A percentile compares a stretch with the other conserved stretches of the same genome.
These are phyloP conservation scores for Pseudocercospora macadamiae DNA, from an alignment of 2,329 filamentous ascomycete species.

Conservation along the genomic window DNA sequence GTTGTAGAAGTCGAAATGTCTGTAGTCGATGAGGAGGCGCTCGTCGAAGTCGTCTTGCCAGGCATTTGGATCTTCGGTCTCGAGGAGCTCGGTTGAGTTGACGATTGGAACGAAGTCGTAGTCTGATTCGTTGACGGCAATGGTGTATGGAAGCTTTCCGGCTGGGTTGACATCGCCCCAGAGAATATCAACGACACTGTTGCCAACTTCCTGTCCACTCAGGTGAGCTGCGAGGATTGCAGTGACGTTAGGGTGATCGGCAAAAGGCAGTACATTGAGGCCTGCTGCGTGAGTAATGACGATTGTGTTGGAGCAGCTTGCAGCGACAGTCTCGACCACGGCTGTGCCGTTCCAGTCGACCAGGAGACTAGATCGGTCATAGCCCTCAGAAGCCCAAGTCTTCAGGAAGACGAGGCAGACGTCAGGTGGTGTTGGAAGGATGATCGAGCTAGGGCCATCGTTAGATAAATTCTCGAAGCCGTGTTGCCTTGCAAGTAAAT, in stretches of 20 bases:
- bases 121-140: slow-evolving; percentile 35
- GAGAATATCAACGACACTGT: slow-evolving; percentile 33
- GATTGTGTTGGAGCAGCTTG: slow-evolving; percentile 38
- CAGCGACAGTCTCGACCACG: slow-evolving; percentile 58
- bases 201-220: slow-evolving; percentile 36
- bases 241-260: slow-evolving; percentile 37
- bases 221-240: slow-evolving; percentile 37
- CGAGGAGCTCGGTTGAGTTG: slow-evolving; percentile 39
- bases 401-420: slow-evolving; percentile 58
- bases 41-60: slow-evolving; percentile 44
- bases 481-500: background rate
- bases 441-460: slow-evolving; percentile 20
- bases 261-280: slow-evolving; percentile 33
- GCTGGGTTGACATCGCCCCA: slow-evolving; percentile 36
- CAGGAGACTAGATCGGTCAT: slow-evolving; percentile 52
- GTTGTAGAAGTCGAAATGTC: slow-evolving; percentile 48
- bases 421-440: slow-evolving; percentile 50
- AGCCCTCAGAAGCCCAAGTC: slow-evolving; percentile 51
- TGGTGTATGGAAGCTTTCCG: slow-evolving; percentile 37
- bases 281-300: slow-evolving; percentile 36
- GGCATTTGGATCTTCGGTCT: slow-evolving; percentile 44
- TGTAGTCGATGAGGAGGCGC: slow-evolving; percentile 81
- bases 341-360: slow-evolving; percentile 45
- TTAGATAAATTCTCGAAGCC: background rate
- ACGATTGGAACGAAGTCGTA: slow-evolving; percentile 41